phyloP scores from a whole-genome alignment of 2,329 filamentous ascomycete genomes.

The Fusarium sp. region DNA sequence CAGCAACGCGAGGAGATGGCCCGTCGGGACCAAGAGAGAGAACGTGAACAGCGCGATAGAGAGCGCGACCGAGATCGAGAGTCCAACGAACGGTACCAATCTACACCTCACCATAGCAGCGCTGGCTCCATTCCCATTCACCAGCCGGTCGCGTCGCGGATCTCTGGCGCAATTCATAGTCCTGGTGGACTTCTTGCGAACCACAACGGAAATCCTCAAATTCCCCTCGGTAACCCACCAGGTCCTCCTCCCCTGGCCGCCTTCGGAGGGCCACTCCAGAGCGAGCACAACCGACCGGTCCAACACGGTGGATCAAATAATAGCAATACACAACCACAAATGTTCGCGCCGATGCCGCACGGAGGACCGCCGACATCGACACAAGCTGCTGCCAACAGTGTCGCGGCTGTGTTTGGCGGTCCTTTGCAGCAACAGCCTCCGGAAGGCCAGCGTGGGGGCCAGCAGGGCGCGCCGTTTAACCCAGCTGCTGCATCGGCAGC shows the following conservation, averaged over 20 bases:
- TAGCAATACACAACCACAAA: slow-evolving; percentile 62
- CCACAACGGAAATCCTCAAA: slow-evolving; percentile 70
- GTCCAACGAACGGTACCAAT: slow-evolving; percentile 73
- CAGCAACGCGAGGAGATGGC: slow-evolving; percentile 62
- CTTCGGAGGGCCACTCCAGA: slow-evolving; percentile 68
- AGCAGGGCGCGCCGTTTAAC: slow-evolving; percentile 55
- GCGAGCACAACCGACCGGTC: slow-evolving; percentile 62
- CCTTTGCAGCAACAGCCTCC: slow-evolving; percentile 75
- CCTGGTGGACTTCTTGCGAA: slow-evolving; percentile 88
- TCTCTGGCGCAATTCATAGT: slow-evolving; percentile 86
- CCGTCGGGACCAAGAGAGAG: slow-evolving; percentile 58
- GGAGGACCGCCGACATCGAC: slow-evolving; percentile 63
- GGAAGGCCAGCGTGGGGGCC: slow-evolving; percentile 67
- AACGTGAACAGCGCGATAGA: slow-evolving; percentile 68
- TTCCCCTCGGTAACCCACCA: slow-evolving; percentile 64
- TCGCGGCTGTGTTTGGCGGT: slow-evolving; percentile 75
- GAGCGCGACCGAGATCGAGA: slow-evolving; percentile 70
- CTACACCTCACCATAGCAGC: slow-evolving; percentile 83
- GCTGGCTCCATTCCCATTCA: slow-evolving; percentile 91
- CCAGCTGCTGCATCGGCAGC: slow-evolving; percentile 58
- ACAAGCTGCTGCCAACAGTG: slow-evolving; percentile 69
- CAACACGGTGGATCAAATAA: slow-evolving; percentile 64
- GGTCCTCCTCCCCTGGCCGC: slow-evolving; percentile 59
- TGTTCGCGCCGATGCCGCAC: slow-evolving; percentile 68
- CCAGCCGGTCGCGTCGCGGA: slow-evolving; percentile 88